Evolutionary conservation across 495 filamentous ascomycete species (phyloP).

Genomic region (Massariosphaeria phaeospora): DNA sequence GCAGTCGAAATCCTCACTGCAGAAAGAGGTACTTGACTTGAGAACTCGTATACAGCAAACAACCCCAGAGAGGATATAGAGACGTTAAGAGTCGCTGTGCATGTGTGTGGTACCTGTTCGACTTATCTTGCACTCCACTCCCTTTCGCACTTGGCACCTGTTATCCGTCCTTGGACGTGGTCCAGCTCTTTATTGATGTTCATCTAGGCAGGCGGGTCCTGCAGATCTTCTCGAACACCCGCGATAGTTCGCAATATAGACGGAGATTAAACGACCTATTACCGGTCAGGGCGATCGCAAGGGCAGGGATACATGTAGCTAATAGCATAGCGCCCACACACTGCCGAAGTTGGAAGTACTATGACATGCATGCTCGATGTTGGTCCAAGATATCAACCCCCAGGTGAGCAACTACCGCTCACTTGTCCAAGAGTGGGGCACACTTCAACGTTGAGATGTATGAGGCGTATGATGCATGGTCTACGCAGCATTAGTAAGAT

Average conservation of each 20-base stretch:
- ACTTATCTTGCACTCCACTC: neutral
- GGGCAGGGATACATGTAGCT: neutral
- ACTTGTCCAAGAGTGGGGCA: too few relatives aligned
- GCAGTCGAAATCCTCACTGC: too few relatives aligned
- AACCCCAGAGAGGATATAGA: neutral
- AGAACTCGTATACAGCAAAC: neutral
- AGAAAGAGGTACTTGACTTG: too few relatives aligned
- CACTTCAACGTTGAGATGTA: too few relatives aligned
- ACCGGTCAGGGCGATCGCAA: neutral
- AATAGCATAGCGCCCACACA: neutral
- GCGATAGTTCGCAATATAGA: conserved; percentile 1
- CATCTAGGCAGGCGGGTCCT: neutral
- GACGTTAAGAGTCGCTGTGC: neutral
- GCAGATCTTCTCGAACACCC: neutral
- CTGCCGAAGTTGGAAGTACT: neutral
- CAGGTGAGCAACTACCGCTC: neutral
- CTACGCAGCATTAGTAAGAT: too few relatives aligned
- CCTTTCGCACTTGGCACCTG: neutral
- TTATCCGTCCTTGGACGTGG: neutral
- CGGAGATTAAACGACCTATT: conserved; percentile 7
- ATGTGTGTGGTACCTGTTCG: neutral
- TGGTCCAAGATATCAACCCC: neutral
- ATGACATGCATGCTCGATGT: conserved; percentile 1
- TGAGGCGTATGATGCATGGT: too few relatives aligned
- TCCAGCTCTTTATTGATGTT: neutral